Conservation (phyloP, 2,329 filamentous ascomycete genomes). For the Aspergillus amoenus region DNA sequence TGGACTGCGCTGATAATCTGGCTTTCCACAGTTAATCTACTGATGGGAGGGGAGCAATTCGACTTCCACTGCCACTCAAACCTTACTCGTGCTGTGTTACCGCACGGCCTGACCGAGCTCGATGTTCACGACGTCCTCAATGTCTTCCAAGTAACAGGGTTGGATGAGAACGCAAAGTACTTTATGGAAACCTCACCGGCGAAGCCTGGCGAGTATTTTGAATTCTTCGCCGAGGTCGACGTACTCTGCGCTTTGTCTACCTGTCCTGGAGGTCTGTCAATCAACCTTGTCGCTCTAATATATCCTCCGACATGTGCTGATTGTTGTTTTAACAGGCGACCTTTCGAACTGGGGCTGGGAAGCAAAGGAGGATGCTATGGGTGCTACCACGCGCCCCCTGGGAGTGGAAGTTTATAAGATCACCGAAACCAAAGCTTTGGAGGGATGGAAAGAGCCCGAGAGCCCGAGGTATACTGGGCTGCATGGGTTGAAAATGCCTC, state of each 20-base stretch:
- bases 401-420: conserved; percentile 71
- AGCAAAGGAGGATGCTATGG: conserved; percentile 55
- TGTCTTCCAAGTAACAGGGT: conserved; percentile 78
- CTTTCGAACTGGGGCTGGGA: conserved; percentile 80
- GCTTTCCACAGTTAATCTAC: conserved; percentile 57
- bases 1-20: too few relatives aligned
- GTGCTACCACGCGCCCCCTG: conserved; percentile 70
- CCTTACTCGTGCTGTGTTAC: conserved; percentile 68
- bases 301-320: conserved; percentile 12
- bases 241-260: conserved; percentile 66
- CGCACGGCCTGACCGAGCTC: conserved; percentile 66
- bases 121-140: conserved; percentile 87
- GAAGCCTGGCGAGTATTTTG: conserved; percentile 56
- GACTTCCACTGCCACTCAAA: conserved; percentile 86
- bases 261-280: conserved; percentile 64
- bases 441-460: conserved; percentile 64
- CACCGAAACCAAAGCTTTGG: conserved; percentile 52
- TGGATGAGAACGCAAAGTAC: conserved; percentile 70
- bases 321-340: conserved; percentile 52
- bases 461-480: conserved; percentile 62
- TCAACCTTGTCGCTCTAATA: background rate
- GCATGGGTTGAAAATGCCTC: conserved; percentile 62
- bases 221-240: conserved; percentile 79
- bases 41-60: conserved; percentile 69
- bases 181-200: conserved; percentile 64